Conservation (phyloP, 495 filamentous ascomycete species). For the Tuber calosporum region DNA sequence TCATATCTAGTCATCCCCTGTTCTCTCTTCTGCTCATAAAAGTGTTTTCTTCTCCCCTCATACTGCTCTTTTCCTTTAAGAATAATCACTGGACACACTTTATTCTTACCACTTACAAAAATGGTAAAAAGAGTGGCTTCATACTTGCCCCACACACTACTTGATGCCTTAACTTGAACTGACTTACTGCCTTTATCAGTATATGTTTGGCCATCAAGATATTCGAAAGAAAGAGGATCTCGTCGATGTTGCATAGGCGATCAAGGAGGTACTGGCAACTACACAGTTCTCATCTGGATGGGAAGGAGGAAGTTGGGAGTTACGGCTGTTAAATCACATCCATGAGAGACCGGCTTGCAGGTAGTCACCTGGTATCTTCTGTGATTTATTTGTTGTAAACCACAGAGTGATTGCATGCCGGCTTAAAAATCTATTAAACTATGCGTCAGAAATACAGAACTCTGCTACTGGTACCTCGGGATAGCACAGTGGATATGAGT, state of each 20-base stretch:
- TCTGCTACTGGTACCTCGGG: background rate
- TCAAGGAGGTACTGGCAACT: constrained; percentile 3
- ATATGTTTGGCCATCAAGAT: constrained; percentile 17
- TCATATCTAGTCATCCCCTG: constrained; percentile 3
- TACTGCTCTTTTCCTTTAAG: constrained; percentile 10
- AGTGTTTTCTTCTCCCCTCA: background rate
- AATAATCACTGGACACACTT: constrained; percentile 8
- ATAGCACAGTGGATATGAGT: constrained; percentile 4
- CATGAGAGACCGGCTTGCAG: background rate
- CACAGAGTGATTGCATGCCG: constrained; percentile 4
- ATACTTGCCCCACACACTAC: constrained; percentile 13
- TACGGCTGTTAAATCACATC: constrained; percentile 6
- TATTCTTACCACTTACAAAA: background rate
- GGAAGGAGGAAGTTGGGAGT: no score
- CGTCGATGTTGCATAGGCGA: constrained; percentile 14
- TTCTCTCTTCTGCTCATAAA: background rate
- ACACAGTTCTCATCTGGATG: background rate
- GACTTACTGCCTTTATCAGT: constrained; percentile 11
- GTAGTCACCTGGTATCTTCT: constrained; percentile 7
- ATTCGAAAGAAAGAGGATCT: constrained; percentile 18
- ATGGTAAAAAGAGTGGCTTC: constrained; percentile 9
- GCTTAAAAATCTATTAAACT: constrained; percentile 9
- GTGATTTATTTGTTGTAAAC: constrained; percentile 12
- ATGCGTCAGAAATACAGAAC: constrained; percentile 12
- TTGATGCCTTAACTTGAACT: constrained; percentile 11